A percentile compares a stretch with the other conserved stretches of the same genome.
These are phyloP conservation scores for Penicilliopsis zonata DNA, from an alignment of 495 filamentous ascomycete species.

Conservation along the genomic window DNA sequence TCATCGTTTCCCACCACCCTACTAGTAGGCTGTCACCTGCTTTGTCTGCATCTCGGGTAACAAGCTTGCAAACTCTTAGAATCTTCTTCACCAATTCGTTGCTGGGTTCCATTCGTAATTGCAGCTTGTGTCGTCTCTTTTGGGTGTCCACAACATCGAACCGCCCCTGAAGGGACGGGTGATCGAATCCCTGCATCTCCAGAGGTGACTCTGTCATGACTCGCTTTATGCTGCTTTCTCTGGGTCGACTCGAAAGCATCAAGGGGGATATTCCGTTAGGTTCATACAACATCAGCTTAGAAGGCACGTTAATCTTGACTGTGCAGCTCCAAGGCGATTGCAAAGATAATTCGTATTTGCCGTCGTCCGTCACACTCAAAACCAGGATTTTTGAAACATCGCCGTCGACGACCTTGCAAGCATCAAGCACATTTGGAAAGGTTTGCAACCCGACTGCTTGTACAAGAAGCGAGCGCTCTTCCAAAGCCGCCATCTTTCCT, in stretches of 20 bases:
- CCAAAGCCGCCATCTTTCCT: slow-evolving; percentile 5
- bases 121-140: slow-evolving; percentile 48
- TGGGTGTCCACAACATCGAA: slow-evolving; percentile 54
- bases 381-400: slow-evolving; percentile 55
- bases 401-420: slow-evolving; percentile 61
- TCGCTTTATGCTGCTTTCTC: slow-evolving; percentile 41
- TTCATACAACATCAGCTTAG: slow-evolving; percentile 33
- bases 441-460: slow-evolving; percentile 30
- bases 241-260: slow-evolving; percentile 17
- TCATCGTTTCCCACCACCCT: slow-evolving; percentile 66
- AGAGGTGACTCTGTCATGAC: slow-evolving; percentile 38
- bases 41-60: slow-evolving; percentile 43
- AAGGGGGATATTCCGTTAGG: slow-evolving; percentile 25
- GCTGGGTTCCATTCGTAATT: slow-evolving; percentile 53
- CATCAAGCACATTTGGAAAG: slow-evolving; percentile 52
- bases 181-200: slow-evolving; percentile 27
- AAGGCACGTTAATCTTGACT: slow-evolving; percentile 42
- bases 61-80: slow-evolving; percentile 48
- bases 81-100: slow-evolving; percentile 45
- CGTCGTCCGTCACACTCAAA: slow-evolving; percentile 50
- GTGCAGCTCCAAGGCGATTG: slow-evolving; percentile 65
- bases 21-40: slow-evolving; percentile 52
- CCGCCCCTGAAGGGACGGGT: slow-evolving; percentile 37
- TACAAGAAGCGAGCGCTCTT: slow-evolving; percentile 23
- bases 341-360: slow-evolving; percentile 51